Base-by-base conservation (phyloP, 495 filamentous ascomycete genomes). In the Xylaria venustula region DNA sequence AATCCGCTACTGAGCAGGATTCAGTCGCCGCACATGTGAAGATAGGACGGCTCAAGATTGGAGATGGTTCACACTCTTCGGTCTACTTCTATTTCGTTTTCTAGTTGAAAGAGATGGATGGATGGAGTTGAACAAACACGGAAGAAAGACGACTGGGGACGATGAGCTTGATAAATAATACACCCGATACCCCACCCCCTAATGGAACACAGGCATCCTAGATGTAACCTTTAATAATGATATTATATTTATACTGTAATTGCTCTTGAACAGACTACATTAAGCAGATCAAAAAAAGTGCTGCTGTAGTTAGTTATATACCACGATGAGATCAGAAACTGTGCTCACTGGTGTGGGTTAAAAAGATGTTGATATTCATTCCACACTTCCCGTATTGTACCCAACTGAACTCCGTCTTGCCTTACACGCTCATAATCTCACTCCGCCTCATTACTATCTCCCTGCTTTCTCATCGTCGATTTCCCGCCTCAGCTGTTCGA, bases 381-480 rank as follows among this genome's bases (percentile, higher is more conserved):
- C 32, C 19, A 42, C 23, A 45, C 17, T 55, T 45, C 25, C n/a
- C 40, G 7, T 45, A 44, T 44, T 26, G 26, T 45, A 55, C 53
- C 53, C 53, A 55, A 55, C 25, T 22, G 41, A 45, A 55, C 40
- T 44, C 52, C 37, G 40, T 34, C 53, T 55, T 55, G 30, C 32
- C 26, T 32, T 44, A 26, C 26, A 34, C 26, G 36, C 42, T n/a
- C n/a, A n/a, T n/a, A n/a, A 12, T 42, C 46, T 26, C 12, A 34
- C 30, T 34, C 15, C 36, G 15, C 42, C 48, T 20, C 44, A 42
- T 51, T 68, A 78, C 58, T 68, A 78, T 60, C 76, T 73, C 61
- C 74, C 70, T 32, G 68, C 64, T 73, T 83, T 88, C 80, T 88
- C 86, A 30, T 86, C 83, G 55, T 90, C 88, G 69, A 91, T 79